Conservation (phyloP, 306 rosid species). For the Rubus parviflorus region DNA sequence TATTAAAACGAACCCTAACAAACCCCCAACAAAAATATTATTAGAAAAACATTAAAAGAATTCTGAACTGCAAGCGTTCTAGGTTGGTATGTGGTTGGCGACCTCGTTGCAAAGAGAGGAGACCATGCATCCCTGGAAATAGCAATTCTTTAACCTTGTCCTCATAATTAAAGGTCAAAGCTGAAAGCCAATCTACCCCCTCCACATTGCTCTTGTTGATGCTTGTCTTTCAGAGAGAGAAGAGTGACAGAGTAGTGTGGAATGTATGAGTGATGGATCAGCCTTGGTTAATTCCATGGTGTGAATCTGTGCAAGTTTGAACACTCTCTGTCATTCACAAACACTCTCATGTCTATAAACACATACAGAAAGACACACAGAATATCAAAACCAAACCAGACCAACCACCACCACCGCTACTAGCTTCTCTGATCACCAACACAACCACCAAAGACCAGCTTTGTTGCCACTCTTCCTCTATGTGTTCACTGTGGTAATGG, state of each 20-base stretch:
- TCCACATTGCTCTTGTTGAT: background rate
- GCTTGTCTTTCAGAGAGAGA: background rate
- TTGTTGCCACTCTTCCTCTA: background rate
- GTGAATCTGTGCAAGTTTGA: background rate
- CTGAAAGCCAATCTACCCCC: background rate
- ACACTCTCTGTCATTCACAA: background rate
- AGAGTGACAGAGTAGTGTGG: background rate
- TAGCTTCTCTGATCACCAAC: background rate
- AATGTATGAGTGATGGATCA: background rate
- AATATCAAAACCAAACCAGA: background rate
- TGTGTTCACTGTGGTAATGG: slow-evolving; percentile 27
- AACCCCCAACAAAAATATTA: too few relatives aligned
- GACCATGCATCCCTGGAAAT: background rate
- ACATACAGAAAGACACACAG: background rate
- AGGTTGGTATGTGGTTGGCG: background rate
- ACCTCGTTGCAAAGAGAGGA: background rate
- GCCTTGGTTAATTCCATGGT: background rate
- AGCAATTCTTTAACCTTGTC: background rate
- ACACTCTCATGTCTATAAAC: background rate
- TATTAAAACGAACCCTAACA: background rate
- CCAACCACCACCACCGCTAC: background rate
- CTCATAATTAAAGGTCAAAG: background rate
- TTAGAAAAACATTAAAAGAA: background rate
- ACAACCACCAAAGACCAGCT: background rate
- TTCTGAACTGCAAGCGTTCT: background rate